Percentiles rank a stretch among this genome's conserved stretches.
Evolutionary conservation across 2,329 filamentous ascomycete genomes (phyloP).

Genomic region (Talaromyces amestolkiae): DNA sequence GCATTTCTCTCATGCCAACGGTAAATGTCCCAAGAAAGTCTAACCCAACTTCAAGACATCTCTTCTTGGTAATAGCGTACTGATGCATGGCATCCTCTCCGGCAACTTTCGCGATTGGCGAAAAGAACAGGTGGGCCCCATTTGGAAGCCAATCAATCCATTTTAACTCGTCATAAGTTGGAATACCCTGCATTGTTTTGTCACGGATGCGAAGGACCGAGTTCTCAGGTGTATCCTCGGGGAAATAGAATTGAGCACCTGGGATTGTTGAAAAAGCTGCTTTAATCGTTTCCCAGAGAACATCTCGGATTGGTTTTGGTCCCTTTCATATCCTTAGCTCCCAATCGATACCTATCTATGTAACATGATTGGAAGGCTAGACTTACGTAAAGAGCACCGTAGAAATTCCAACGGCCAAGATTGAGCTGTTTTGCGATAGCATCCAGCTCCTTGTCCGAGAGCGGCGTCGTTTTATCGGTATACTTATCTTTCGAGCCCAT

Average conservation of each 20-base stretch:
- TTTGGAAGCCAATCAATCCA: not conserved
- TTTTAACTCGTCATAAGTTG: not conserved
- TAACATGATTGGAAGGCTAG: too few relatives aligned
- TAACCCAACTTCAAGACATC: slow-evolving; percentile 23
- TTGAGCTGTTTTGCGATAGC: not conserved
- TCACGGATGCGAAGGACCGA: not conserved
- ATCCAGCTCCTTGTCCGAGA: not conserved
- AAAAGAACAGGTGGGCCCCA: slow-evolving; percentile 45
- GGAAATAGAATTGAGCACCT: not conserved
- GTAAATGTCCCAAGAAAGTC: not conserved
- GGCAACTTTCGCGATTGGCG: slow-evolving; percentile 51
- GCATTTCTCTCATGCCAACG: not conserved
- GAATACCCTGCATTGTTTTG: not conserved
- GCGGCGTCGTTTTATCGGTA: not conserved
- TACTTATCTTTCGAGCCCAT: too few relatives aligned
- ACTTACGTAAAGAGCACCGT: not conserved
- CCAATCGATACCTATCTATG: too few relatives aligned
- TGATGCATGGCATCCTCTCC: slow-evolving; percentile 49
- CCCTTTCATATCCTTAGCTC: too few relatives aligned
- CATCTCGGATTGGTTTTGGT: not conserved
- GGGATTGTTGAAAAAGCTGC: not conserved
- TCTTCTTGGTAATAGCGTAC: slow-evolving; percentile 43
- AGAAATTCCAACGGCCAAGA: not conserved
- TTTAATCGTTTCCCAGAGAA: not conserved
- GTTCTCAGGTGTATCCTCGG: not conserved